Percentiles rank a stretch among this genome's conserved stretches.
Conservation (phyloP, 371 early-diverging fungal species). For the Mortierella sp. region DNA sequence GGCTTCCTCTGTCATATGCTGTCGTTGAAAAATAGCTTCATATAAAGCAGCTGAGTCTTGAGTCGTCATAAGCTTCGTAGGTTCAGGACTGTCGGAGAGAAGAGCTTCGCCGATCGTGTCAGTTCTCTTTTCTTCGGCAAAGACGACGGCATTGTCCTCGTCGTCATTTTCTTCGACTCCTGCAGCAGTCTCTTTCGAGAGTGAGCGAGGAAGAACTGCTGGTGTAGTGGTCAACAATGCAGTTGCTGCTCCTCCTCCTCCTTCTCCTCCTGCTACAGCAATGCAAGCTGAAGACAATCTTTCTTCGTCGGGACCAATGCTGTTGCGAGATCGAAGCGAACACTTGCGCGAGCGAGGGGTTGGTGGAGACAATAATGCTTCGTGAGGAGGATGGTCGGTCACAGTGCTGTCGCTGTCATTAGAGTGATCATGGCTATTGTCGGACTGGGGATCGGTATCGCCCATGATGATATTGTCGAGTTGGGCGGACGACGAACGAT, state of each 20-base stretch:
- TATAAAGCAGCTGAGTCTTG: slow-evolving; percentile 29
- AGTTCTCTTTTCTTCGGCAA: background rate
- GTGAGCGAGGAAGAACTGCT: background rate
- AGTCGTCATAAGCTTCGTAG: slow-evolving; percentile 7
- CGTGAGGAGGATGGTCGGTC: slow-evolving; percentile 22
- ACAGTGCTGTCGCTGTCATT: slow-evolving; percentile 50
- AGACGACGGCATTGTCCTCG: background rate
- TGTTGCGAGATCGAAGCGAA: slow-evolving; percentile 23
- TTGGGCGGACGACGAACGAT: slow-evolving; percentile 2
- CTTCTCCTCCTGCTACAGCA: background rate
- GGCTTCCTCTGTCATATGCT: slow-evolving; percentile 38
- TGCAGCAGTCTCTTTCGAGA: background rate
- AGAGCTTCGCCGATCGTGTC: background rate
- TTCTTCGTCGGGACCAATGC: slow-evolving; percentile 7
- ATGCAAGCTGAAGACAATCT: background rate
- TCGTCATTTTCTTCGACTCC: slow-evolving; percentile 11
- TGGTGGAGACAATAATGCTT: background rate
- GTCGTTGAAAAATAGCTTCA: slow-evolving; percentile 37
- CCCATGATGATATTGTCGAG: background rate
- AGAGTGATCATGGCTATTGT: slow-evolving; percentile 21
- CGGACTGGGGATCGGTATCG: slow-evolving; percentile 13
- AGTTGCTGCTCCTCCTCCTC: too few relatives aligned
- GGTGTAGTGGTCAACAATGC: background rate
- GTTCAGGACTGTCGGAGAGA: background rate
- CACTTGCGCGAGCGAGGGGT: slow-evolving; percentile 39